A percentile compares a stretch with the other conserved stretches of the same genome.
phyloP scores from a whole-genome alignment of 352 stramenopile species.

The Aphanomyces invadans region DNA sequence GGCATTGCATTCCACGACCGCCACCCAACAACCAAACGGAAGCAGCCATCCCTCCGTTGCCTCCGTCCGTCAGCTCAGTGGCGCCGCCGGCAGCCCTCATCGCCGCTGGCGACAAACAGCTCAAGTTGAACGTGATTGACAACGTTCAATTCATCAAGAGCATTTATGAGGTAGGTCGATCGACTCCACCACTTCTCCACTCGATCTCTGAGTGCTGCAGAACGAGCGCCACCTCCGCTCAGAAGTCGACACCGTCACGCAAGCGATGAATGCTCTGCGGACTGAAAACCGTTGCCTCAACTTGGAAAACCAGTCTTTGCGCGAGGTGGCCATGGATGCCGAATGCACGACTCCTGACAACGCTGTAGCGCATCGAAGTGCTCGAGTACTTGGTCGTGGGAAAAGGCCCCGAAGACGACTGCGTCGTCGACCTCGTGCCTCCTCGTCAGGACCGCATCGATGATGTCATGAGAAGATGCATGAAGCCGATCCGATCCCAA shows the following conservation, averaged over 20 bases:
- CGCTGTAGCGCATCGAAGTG: constrained; percentile 37
- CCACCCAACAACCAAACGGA: no score
- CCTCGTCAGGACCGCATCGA: constrained; percentile 21
- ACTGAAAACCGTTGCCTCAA: constrained; percentile 40
- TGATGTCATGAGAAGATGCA: constrained; percentile 1
- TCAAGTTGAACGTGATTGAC: constrained; percentile 50
- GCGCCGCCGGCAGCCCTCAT: no score
- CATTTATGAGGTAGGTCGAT: constrained; percentile 12
- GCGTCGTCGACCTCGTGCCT: constrained; percentile 4
- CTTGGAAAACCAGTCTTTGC: constrained; percentile 47
- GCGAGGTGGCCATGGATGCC: constrained; percentile 30
- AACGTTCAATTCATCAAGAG: constrained; percentile 51
- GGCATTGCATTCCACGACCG: no score
- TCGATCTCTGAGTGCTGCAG: no score
- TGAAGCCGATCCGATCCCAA: constrained; percentile 31
- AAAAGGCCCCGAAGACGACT: constrained; percentile 1
- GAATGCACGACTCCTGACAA: no score
- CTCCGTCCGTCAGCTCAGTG: not conserved
- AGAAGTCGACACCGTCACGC: constrained; percentile 26
- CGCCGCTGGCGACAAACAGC: constrained; percentile 20
- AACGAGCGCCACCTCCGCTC: constrained; percentile 39
- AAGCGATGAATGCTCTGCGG: constrained; percentile 28
- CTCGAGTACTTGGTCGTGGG: constrained; percentile 42
- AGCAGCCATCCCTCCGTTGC: no score
- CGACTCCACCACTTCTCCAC: no score